Conservation (phyloP, 1,284 basidiomycete species). For the Boletus semigastroideus region DNA sequence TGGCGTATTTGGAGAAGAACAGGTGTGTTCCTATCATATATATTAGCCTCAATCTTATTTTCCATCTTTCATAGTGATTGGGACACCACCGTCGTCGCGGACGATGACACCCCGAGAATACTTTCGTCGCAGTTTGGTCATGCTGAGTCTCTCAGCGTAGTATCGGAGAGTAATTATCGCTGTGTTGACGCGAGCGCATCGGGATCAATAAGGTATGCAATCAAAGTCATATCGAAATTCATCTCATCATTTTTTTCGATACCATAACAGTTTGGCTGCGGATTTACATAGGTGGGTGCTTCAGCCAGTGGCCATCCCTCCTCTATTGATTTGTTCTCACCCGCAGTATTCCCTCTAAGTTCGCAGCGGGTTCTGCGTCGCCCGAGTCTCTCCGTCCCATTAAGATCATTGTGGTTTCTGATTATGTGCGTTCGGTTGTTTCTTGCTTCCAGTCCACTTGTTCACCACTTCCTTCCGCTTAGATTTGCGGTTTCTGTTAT, state of each 20-base stretch:
- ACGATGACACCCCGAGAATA: not conserved
- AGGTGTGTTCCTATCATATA: constrained; percentile 8
- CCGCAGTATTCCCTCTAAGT: constrained; percentile 24
- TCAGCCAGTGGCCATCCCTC: fast-evolving
- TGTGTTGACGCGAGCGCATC: constrained; percentile 12
- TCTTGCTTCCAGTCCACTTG: not conserved
- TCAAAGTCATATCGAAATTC: not conserved
- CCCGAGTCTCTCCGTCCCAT: constrained; percentile 42
- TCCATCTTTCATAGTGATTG: constrained; percentile 3
- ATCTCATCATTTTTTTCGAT: not conserved
- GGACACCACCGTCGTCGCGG: not conserved
- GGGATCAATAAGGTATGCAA: constrained; percentile 10
- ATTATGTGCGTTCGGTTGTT: constrained; percentile 51
- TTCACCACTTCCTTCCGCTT: constrained; percentile 6
- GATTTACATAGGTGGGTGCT: constrained; percentile 20
- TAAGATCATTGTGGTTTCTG: constrained; percentile 67
- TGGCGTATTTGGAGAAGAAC: constrained; percentile 20
- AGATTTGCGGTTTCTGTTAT: constrained; percentile 76
- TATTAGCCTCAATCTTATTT: not conserved
- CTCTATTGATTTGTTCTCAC: not conserved
- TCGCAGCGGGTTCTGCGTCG: constrained; percentile 1
- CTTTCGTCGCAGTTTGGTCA: not conserved
- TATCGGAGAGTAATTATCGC: constrained; percentile 25
- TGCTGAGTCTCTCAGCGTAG: constrained; percentile 20
- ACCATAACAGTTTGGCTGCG: constrained; percentile 7